These are phyloP conservation scores for Kalanchoe fedtschenkoi DNA, from an alignment of 164 flowering plant species.

Conservation along the genomic window DNA sequence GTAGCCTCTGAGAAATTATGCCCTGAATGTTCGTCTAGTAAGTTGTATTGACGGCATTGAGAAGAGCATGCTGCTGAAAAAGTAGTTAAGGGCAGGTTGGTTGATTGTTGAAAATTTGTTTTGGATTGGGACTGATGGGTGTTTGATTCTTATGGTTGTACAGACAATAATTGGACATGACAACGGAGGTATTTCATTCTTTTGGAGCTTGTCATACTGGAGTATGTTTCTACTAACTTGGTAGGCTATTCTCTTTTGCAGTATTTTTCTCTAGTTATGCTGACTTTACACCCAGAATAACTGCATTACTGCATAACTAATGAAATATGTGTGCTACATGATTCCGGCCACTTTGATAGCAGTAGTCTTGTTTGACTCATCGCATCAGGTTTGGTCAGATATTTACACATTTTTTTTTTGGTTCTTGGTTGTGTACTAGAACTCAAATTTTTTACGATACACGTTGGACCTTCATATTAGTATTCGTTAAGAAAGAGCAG, in stretches of 20 bases:
- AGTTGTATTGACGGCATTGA: neutral
- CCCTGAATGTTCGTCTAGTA: neutral
- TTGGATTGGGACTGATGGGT: neutral
- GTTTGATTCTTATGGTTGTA: conserved; percentile 8
- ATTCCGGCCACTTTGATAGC: neutral
- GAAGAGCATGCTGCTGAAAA: no score
- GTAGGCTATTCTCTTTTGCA: conserved; percentile 30
- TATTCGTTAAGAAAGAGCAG: no score
- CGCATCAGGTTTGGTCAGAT: neutral
- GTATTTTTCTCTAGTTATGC: neutral
- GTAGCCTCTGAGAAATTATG: neutral
- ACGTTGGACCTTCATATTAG: no score
- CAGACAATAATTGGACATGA: conserved; percentile 55
- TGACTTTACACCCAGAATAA: neutral
- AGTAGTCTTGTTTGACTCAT: neutral
- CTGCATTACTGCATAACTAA: neutral
- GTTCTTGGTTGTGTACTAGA: neutral
- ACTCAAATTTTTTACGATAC: no score
- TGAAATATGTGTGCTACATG: neutral
- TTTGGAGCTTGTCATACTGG: conserved; percentile 99
- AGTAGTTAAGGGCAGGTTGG: neutral
- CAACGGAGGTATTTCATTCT: conserved; percentile 75
- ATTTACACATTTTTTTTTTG: neutral
- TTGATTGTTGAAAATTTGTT: neutral
- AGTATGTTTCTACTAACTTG: conserved; percentile 90